A percentile compares a stretch with the other conserved stretches of the same genome.
Conservation (phyloP, 1,284 basidiomycete species). For the Grifola frondosa region DNA sequence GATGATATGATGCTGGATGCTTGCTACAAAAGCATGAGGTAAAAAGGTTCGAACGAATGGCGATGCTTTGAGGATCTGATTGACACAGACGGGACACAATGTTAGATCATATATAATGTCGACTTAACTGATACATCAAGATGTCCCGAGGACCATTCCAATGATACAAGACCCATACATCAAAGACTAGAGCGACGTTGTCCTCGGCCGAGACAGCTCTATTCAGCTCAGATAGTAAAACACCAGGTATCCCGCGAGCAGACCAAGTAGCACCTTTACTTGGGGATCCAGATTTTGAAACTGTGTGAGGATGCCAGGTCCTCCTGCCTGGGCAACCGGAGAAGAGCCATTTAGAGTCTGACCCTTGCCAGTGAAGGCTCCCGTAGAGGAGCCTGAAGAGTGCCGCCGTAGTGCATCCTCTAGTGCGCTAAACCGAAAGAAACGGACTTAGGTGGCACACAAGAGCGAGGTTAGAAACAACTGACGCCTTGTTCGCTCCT, state of each 20-base stretch:
- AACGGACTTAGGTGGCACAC: background rate
- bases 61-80: too few relatives aligned
- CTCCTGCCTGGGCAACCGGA: conserved; percentile 27
- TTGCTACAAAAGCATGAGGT: too few relatives aligned
- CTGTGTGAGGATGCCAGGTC: conserved; percentile 35
- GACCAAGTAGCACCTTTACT: conserved; percentile 57
- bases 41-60: too few relatives aligned
- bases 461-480: conserved; percentile 4
- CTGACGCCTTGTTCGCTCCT: conserved; percentile 66
- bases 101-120: too few relatives aligned
- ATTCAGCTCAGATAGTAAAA: conserved; percentile 54
- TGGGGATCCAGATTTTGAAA: conserved; percentile 61
- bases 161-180: too few relatives aligned
- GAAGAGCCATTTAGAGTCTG: conserved; percentile 61
- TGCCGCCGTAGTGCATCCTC: conserved; percentile 56
- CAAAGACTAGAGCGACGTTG: too few relatives aligned
- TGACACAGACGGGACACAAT: too few relatives aligned
- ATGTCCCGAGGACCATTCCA: too few relatives aligned
- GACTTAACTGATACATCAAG: too few relatives aligned
- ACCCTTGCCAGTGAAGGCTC: conserved; percentile 66
- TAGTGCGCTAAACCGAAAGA: conserved; percentile 47
- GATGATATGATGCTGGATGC: too few relatives aligned
- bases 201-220: too few relatives aligned
- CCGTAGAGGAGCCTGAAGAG: conserved; percentile 37
- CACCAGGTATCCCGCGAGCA: conserved; percentile 60